Base-by-base conservation (phyloP, 2,329 filamentous ascomycete species). In the Botrytis byssoidea region DNA sequence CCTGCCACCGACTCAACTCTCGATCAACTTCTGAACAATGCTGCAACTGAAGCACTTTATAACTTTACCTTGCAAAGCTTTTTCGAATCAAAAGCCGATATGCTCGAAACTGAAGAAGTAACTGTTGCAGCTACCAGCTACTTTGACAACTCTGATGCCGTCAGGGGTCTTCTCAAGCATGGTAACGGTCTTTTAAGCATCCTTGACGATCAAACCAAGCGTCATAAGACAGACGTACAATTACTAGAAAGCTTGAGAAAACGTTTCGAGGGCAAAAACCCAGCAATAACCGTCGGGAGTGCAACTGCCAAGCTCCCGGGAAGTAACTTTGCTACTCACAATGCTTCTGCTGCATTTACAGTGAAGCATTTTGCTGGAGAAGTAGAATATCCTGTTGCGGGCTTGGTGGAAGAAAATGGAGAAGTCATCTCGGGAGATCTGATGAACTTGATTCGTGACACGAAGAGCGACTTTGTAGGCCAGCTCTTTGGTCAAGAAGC, bases 401-500 rank as follows among this genome's bases (percentile, higher is more conserved):
- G 93, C 8, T 85, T 99, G 35, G 88, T 98, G 4, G 96, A 99
- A 82, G 95, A 97, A 83, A 99, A 99, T 77, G 94, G 95, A 71
- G 96, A 99, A 82, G 90, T 97, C 75, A 96, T 99, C 76, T 97
- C 95, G 6, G 95, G 94, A 40, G 96, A 99, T 82, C 85, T 99
- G 78, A 94, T 99, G 87, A 98, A 97, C 83, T 88, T 99, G 79
- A 92, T 99, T 83, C 93, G 92, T 79, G 90, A 90, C 7, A 95
- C 94, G 74, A 95, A 93, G 83, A 97, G 93, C 81, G 89, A 93
- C 59, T 99, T 99, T 78, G 90, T 99, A 25, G 87, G 91, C 46
- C 92, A 95, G 68, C 89, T 99, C 2, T 98, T 99, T 79, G 95
- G 95, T n/a, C 96, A 98, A 82, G 95, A 98, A 80, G 95, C 93